phyloP scores from a whole-genome alignment of 345 rosid genomes.

The Cardamine occulta region DNA sequence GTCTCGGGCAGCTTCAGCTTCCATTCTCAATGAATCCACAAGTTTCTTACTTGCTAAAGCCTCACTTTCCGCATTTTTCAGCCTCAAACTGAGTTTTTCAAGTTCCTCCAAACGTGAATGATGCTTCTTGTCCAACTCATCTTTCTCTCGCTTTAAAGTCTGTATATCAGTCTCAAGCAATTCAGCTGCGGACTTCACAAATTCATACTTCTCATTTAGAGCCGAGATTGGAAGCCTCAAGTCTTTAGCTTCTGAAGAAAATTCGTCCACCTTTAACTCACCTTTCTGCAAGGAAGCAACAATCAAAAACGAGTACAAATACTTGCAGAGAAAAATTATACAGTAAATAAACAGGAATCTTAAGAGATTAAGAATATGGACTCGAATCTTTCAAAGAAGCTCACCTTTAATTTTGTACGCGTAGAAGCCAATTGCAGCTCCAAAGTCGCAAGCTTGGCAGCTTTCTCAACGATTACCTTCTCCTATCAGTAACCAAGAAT shows the following conservation, averaged over 20 bases:
- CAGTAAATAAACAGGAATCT: conserved; percentile 7
- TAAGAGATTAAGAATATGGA: conserved; percentile 1
- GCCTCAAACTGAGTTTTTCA: conserved; percentile 37
- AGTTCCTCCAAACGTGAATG: conserved; percentile 40
- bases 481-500: conserved; percentile 46
- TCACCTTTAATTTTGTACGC: conserved; percentile 49
- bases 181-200: conserved; percentile 34
- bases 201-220: conserved; percentile 42
- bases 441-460: conserved; percentile 43
- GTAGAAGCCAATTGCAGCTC: conserved; percentile 42
- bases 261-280: conserved; percentile 42
- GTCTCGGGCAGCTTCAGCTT: conserved; percentile 38
- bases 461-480: conserved; percentile 41
- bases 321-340: neutral
- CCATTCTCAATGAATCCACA: conserved; percentile 40
- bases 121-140: conserved; percentile 45
- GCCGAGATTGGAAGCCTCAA: conserved; percentile 43
- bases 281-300: conserved; percentile 42
- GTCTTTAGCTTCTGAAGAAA: conserved; percentile 41
- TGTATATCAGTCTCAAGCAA: conserved; percentile 42
- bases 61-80: conserved; percentile 38
- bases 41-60: conserved; percentile 37
- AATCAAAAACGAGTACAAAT: neutral
- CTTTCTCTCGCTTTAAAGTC: conserved; percentile 39
- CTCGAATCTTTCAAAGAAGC: neutral